Evolutionary conservation across 2,329 filamentous ascomycete genomes (phyloP).

Genomic region (Endothia cerciana): DNA sequence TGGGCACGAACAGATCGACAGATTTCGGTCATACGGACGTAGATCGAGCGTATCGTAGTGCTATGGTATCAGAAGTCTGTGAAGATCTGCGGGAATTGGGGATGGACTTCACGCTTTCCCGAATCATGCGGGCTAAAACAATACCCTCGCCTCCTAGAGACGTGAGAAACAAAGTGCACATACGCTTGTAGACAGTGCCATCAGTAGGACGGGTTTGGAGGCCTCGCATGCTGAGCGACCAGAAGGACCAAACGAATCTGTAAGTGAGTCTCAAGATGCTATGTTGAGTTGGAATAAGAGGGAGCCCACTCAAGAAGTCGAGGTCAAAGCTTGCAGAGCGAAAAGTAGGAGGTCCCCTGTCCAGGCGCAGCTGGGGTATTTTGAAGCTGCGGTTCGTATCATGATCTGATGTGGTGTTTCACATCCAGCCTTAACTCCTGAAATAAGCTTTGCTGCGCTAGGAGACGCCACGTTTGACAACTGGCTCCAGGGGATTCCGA

Average conservation of each 20-base stretch:
- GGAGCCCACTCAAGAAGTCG: background rate
- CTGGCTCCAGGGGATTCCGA: constrained; percentile 3
- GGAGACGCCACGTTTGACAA: constrained; percentile 13
- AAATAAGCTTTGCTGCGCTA: constrained; percentile 18
- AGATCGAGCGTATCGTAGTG: no score
- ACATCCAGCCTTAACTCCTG: constrained; percentile 22
- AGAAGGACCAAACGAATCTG: no score
- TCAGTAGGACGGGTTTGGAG: no score
- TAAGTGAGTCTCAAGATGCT: background rate
- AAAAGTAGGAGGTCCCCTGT: background rate
- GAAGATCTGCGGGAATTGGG: background rate
- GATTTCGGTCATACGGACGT: background rate
- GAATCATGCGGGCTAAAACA: background rate
- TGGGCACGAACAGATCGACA: background rate
- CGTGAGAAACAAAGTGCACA: no score
- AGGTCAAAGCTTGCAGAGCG: background rate
- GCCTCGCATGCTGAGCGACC: no score
- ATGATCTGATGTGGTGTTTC: constrained; percentile 25
- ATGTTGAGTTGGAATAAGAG: background rate
- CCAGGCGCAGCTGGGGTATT: background rate
- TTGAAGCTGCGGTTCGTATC: constrained; percentile 18
- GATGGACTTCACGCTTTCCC: background rate
- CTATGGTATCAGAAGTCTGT: background rate
- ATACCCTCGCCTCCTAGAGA: background rate
- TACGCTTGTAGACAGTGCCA: no score